A percentile compares a stretch with the other conserved stretches of the same genome.
These are phyloP conservation scores for Aspergillus incahuasiensis DNA, from an alignment of 495 filamentous ascomycete genomes.

Conservation along the genomic window DNA sequence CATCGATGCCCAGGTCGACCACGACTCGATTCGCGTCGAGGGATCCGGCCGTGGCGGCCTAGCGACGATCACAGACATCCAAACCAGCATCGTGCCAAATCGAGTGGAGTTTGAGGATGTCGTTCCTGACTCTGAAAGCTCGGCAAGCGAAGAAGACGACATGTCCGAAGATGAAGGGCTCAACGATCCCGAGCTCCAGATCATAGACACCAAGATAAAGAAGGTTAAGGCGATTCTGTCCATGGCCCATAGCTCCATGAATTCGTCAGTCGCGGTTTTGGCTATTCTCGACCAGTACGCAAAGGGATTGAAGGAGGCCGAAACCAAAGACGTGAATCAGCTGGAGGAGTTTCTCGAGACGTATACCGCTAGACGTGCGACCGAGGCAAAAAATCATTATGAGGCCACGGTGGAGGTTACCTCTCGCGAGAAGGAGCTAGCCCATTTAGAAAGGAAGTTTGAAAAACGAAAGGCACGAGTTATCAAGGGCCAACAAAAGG, in stretches of 20 bases:
- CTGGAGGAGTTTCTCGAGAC: slow-evolving; percentile 20
- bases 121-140: slow-evolving; percentile 34
- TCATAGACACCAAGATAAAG: slow-evolving; percentile 10
- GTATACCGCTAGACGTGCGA: slow-evolving; percentile 9
- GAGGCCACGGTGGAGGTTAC: slow-evolving; percentile 8
- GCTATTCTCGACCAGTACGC: slow-evolving; percentile 22
- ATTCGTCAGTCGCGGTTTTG: slow-evolving; percentile 12
- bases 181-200: slow-evolving; percentile 12
- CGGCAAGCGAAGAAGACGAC: slow-evolving; percentile 31
- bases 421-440: slow-evolving; percentile 10
- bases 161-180: slow-evolving; percentile 16
- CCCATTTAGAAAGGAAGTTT: slow-evolving; percentile 5
- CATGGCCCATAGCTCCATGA: slow-evolving; percentile 17
- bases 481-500: slow-evolving; percentile 20
- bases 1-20: slow-evolving; percentile 54
- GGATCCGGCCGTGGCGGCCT: slow-evolving; percentile 33
- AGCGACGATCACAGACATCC: slow-evolving; percentile 60
- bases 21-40: slow-evolving; percentile 62
- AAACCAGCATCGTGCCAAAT: slow-evolving; percentile 59
- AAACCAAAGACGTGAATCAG: slow-evolving; percentile 12
- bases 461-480: slow-evolving; percentile 27
- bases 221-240: slow-evolving; percentile 9
- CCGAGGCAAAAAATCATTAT: slow-evolving; percentile 8
- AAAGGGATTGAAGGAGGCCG: background rate
- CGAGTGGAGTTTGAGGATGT: slow-evolving; percentile 53